Evolutionary conservation across 148 eudicot genomes (phyloP).

Genomic region (Simmondsia chinensis): DNA sequence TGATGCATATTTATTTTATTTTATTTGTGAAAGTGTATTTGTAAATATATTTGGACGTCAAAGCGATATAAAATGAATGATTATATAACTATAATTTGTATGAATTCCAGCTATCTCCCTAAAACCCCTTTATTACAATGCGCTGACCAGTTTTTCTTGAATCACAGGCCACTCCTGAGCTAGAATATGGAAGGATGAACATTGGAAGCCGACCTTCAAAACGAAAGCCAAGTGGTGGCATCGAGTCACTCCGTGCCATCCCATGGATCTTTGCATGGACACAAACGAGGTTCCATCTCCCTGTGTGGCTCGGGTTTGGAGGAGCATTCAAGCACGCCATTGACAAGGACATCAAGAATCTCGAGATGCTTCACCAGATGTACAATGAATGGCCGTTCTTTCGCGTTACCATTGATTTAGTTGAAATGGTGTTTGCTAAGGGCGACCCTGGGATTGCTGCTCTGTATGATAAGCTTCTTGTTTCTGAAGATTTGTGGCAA

Average conservation of each 20-base stretch:
- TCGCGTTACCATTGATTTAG: slow-evolving; percentile 87
- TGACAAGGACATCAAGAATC: slow-evolving; percentile 58
- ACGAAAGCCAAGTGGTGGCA: slow-evolving; percentile 96
- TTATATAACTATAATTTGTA: too few relatives aligned
- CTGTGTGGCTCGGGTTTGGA: slow-evolving; percentile 98
- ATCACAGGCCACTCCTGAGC: slow-evolving; percentile 84
- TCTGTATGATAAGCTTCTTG: slow-evolving; percentile 80
- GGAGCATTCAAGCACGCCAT: slow-evolving; percentile 69
- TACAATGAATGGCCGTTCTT: slow-evolving; percentile 98
- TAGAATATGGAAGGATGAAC: slow-evolving; percentile 94
- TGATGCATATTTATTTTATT: too few relatives aligned
- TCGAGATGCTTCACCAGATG: slow-evolving; percentile 78
- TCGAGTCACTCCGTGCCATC: slow-evolving; percentile 94
- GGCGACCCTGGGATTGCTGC: slow-evolving; percentile 96
- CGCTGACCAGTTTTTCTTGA: not conserved
- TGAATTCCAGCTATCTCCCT: too few relatives aligned
- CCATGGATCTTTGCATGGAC: slow-evolving; percentile 99
- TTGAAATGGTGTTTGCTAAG: slow-evolving; percentile 99
- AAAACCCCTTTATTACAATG: too few relatives aligned
- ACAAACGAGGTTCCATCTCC: slow-evolving; percentile 94
- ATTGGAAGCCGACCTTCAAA: slow-evolving; percentile 98
- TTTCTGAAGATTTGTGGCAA: slow-evolving; percentile 74
- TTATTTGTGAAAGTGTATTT: too few relatives aligned
- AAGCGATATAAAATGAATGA: too few relatives aligned
- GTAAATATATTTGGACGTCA: too few relatives aligned